Percentiles rank a stretch among this genome's conserved stretches.
These are phyloP conservation scores for Lophiostoma macrostomum DNA, from an alignment of 495 filamentous ascomycete species.

Conservation along the genomic window DNA sequence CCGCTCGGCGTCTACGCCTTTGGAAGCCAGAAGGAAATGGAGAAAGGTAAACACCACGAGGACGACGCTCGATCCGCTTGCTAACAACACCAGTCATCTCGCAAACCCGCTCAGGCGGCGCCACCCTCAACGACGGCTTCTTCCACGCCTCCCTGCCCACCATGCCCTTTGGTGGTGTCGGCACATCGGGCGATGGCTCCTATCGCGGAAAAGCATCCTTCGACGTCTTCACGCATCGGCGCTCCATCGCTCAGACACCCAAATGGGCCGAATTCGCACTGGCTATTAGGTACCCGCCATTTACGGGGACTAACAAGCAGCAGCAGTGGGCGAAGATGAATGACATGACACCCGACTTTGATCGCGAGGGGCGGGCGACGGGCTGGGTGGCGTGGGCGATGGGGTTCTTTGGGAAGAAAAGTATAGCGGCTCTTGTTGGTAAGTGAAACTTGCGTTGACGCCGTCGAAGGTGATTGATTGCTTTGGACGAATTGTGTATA, in stretches of 20 bases:
- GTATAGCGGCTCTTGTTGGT: constrained; percentile 29
- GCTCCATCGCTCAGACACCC: constrained; percentile 72
- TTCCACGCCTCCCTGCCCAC: constrained; percentile 75
- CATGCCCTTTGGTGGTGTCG: constrained; percentile 86
- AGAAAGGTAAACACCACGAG: constrained; percentile 48
- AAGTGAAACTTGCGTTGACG: constrained; percentile 8
- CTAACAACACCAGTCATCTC: constrained; percentile 32
- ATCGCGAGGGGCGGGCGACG: constrained; percentile 62
- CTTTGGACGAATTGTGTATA: not conserved
- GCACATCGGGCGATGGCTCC: constrained; percentile 74
- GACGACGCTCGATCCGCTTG: constrained; percentile 59
- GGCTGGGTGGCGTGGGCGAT: constrained; percentile 29
- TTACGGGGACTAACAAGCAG: constrained; percentile 57
- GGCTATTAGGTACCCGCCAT: constrained; percentile 78
- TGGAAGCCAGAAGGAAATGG: constrained; percentile 70
- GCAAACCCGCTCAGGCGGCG: constrained; percentile 43
- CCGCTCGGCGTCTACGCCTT: constrained; percentile 83
- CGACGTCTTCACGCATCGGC: constrained; percentile 77
- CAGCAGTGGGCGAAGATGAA: constrained; percentile 56
- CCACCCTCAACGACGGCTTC: constrained; percentile 51
- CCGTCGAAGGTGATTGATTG: not conserved
- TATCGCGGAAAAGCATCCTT: constrained; percentile 83
- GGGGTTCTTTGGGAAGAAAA: constrained; percentile 21
- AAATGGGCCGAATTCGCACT: constrained; percentile 76
- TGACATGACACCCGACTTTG: constrained; percentile 70